A percentile compares a stretch with the other conserved stretches of the same genome.
Evolutionary conservation across 768 basidiomycete species (phyloP).

Genomic region (Collybia sordida): DNA sequence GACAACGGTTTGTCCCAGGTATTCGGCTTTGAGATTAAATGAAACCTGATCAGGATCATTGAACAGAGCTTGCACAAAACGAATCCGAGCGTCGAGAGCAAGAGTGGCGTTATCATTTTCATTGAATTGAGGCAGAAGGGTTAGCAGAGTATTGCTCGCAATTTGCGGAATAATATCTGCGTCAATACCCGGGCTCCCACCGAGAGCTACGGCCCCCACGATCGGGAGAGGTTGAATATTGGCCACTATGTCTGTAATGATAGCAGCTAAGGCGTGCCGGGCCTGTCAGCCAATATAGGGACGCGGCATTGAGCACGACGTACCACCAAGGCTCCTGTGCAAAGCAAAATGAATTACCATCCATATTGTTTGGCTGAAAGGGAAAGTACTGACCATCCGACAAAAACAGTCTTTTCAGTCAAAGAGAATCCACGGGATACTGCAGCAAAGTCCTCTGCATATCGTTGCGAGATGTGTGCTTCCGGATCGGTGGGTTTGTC

Average conservation of each 20-base stretch:
- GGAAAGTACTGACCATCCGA: too few relatives aligned
- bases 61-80: conserved; percentile 25
- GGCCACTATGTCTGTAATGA: too few relatives aligned
- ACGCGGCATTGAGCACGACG: too few relatives aligned
- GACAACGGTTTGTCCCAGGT: conserved; percentile 19
- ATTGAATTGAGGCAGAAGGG: conserved; percentile 19
- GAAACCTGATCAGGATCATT: conserved; percentile 23
- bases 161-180: conserved; percentile 19
- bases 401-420: too few relatives aligned
- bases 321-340: too few relatives aligned
- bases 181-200: conserved; percentile 22
- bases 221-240: conserved; percentile 24
- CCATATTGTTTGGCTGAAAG: too few relatives aligned
- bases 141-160: conserved; percentile 17
- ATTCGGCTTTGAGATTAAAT: conserved; percentile 19
- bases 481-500: conserved; percentile 8
- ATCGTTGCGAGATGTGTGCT: conserved; percentile 10
- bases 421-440: conserved; percentile 1
- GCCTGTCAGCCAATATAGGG: too few relatives aligned
- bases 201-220: conserved; percentile 25
- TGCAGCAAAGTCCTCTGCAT: conserved; percentile 16
- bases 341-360: too few relatives aligned
- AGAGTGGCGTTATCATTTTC: conserved; percentile 18
- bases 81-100: conserved; percentile 16
- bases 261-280: too few relatives aligned